Evolutionary conservation across 768 basidiomycete species (phyloP), one percentile per base, ranked within the genome.

Genomic region (Psilocybe cubensis): DNA sequence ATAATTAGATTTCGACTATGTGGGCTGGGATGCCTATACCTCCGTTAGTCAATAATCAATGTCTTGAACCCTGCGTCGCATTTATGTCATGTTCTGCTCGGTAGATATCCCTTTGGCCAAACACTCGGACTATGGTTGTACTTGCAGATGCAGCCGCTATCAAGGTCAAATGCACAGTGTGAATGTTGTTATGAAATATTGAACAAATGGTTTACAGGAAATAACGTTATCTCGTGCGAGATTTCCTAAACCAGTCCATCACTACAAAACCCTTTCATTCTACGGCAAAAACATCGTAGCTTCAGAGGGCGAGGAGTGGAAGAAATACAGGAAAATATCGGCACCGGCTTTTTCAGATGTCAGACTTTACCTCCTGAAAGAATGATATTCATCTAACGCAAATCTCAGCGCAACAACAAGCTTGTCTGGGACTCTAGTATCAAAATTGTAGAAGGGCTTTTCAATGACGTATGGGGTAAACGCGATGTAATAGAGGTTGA

Each of bases 301-400:
- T 1, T 82, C 84, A 0, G 87, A 89, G 62, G 83, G 81, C 20
- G 80, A 83, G 3, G 76, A 83, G 57, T 89, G 87, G 87, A 86
- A 86, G 67, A 79, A 79, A 27, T 86, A 85, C 59, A 71, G 86
- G 44, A 85, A 83, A 66, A 79, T 89, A 40, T 72, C 80, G 17
- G 84, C 83, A 1, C 85, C 86, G n/a, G 81, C 85, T 0, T 89
- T 88, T 66, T 83, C 83, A 5, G 85, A 87, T 67, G 85, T 85
- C 53, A 42, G 70, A 60, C 59, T 44, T 58, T 12, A 38, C n/a
- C 41, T 42, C 23, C 41, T 31, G 40, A 25, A 24, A n/a, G 2
- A 44, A 2, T 58, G 7, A 2, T 18, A 29, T 14, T 8, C 25
- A 7, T 42, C 44, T 40, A n/a, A 53, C 50, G 14, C 4, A 14